Evolutionary conservation across 2,329 filamentous ascomycete genomes (phyloP).

Genomic region (Botrytis aclada): DNA sequence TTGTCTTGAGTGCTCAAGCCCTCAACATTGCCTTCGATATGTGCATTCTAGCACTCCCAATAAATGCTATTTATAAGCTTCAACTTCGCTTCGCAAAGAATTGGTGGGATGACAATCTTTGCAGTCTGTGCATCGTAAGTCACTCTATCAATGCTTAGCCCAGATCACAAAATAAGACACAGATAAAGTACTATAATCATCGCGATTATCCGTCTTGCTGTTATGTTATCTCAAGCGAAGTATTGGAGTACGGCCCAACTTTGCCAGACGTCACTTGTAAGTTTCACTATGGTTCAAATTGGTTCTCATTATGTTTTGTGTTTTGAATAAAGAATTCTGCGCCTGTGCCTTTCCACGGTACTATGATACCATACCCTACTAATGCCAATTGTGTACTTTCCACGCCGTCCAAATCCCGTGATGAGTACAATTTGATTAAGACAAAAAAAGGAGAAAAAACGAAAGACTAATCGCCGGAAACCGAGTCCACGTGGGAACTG

Average conservation of each 20-base stretch:
- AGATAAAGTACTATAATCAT: neutral
- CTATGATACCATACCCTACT: neutral
- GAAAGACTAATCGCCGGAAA: neutral
- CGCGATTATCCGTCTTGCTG: neutral
- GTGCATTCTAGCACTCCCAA: neutral
- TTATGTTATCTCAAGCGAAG: neutral
- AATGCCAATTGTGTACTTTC: neutral
- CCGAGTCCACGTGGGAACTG: neutral
- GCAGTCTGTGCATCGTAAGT: neutral
- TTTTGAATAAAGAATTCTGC: neutral
- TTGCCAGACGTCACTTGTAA: neutral
- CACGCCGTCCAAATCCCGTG: neutral
- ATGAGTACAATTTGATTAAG: neutral
- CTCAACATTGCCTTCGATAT: neutral
- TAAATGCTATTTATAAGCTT: neutral
- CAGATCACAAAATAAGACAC: no score
- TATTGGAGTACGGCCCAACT: neutral
- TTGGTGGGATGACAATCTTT: neutral
- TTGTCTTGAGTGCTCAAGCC: neutral
- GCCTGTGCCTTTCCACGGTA: neutral
- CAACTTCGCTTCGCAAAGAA: neutral
- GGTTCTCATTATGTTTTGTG: neutral
- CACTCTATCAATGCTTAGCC: no score
- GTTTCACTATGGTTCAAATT: neutral
- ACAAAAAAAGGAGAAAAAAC: neutral